Evolutionary conservation across 306 rosid species (phyloP).

Genomic region (Dryas octopetala): DNA sequence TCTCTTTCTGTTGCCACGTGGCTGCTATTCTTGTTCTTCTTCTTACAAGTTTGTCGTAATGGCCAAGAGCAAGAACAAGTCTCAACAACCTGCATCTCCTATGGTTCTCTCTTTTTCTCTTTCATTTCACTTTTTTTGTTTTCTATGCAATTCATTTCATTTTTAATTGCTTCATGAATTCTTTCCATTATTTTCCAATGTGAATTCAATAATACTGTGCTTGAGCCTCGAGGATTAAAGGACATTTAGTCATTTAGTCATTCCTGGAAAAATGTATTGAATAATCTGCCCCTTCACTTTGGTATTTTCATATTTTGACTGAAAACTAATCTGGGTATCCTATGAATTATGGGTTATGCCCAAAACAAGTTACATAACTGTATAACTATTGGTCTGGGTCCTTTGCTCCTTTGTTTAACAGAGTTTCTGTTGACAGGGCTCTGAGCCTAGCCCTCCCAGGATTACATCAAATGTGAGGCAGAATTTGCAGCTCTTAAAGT

Average conservation of each 20-base stretch:
- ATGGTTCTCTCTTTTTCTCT: background rate
- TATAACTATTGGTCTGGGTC: no score
- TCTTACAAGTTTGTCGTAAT: background rate
- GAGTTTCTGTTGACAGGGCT: constrained; percentile 38
- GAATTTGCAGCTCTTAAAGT: constrained; percentile 70
- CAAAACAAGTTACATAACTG: background rate
- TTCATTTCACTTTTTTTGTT: background rate
- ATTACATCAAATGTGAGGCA: constrained; percentile 87
- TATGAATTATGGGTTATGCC: background rate
- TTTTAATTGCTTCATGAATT: background rate
- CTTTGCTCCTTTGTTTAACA: background rate
- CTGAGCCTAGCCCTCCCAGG: constrained; percentile 63
- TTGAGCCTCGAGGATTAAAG: no score
- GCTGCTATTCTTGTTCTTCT: background rate
- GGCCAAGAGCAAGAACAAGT: constrained; percentile 13
- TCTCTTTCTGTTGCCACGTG: constrained; percentile 2
- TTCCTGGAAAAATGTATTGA: no score
- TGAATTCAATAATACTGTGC: background rate
- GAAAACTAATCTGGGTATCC: no score
- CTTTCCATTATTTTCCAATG: background rate
- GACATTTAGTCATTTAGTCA: no score
- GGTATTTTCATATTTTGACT: no score
- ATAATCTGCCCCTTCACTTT: no score
- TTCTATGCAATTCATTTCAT: background rate
- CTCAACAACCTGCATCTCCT: background rate